phyloP scores from a whole-genome alignment of 345 rosid species.

The Brassica incana region DNA sequence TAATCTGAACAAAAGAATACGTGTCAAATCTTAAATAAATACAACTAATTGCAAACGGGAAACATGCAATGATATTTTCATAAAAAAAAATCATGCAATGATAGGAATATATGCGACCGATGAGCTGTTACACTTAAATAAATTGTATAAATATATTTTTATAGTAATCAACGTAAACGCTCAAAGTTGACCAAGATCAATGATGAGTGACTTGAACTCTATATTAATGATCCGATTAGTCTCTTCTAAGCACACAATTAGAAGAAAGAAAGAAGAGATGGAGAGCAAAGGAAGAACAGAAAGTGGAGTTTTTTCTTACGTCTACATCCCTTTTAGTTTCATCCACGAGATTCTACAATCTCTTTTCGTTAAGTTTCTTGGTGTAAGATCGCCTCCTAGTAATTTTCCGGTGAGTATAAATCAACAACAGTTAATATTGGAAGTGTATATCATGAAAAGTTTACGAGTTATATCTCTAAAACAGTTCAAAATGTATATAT shows the following conservation, averaged over 20 bases:
- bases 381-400: not conserved
- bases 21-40: not conserved
- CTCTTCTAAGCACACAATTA: not conserved
- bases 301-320: conserved; percentile 11
- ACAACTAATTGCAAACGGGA: conserved; percentile 3
- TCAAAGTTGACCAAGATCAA: conserved; percentile 30
- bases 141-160: conserved; percentile 5
- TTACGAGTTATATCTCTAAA: not conserved
- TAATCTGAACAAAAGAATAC: not conserved
- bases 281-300: conserved; percentile 24
- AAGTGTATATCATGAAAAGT: not conserved
- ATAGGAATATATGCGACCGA: not conserved
- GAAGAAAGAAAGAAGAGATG: conserved; percentile 22
- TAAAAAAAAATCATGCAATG: conserved; percentile 8
- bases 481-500: not conserved
- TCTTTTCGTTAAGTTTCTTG: not conserved
- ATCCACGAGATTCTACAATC: conserved; percentile 9
- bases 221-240: conserved; percentile 16
- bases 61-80: not conserved
- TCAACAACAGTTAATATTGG: not conserved
- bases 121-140: conserved; percentile 9
- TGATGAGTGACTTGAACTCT: conserved; percentile 20
- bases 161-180: not conserved
- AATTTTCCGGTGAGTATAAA: conserved; percentile 6
- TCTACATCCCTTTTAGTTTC: conserved; percentile 24